Conservation (phyloP, 176 grass and related monocot genomes). For the Tillandsia leiboldiana region DNA sequence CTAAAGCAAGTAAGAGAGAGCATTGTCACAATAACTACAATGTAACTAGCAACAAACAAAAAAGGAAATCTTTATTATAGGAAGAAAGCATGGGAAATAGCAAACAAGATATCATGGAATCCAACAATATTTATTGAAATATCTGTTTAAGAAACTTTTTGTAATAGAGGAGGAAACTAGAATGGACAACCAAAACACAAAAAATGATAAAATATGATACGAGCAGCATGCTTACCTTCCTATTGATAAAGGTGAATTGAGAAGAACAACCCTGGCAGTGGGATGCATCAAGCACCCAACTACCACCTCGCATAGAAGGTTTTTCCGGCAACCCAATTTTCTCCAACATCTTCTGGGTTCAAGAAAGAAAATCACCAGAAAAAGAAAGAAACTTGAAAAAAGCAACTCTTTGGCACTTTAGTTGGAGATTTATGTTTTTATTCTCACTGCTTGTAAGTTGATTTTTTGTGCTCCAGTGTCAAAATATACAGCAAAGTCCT, state of each 20-base stretch:
- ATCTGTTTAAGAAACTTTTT: no score
- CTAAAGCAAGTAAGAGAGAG: no score
- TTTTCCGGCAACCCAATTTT: slow-evolving; percentile 65
- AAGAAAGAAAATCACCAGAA: not conserved
- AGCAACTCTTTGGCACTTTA: not conserved
- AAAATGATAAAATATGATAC: not conserved
- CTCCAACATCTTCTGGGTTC: slow-evolving; percentile 9
- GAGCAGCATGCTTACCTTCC: slow-evolving; percentile 40
- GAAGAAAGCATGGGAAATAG: no score
- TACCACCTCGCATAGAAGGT: slow-evolving; percentile 67
- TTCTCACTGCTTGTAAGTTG: no score
- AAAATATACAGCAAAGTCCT: no score
- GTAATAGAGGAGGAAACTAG: not conserved
- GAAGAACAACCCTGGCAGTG: slow-evolving; percentile 73
- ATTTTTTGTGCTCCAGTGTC: no score
- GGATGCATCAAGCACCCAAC: slow-evolving; percentile 76
- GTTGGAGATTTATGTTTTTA: no score
- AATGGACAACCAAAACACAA: not conserved
- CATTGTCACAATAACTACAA: no score
- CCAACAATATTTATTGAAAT: no score
- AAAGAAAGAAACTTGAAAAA: not conserved
- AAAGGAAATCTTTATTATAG: no score
- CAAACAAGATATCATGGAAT: no score
- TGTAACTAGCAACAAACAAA: no score
- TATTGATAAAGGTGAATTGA: slow-evolving; percentile 72